A percentile compares a stretch with the other conserved stretches of the same genome.
Evolutionary conservation across 1,284 basidiomycete genomes (phyloP).

Genomic region (Phenoliferia sp.): DNA sequence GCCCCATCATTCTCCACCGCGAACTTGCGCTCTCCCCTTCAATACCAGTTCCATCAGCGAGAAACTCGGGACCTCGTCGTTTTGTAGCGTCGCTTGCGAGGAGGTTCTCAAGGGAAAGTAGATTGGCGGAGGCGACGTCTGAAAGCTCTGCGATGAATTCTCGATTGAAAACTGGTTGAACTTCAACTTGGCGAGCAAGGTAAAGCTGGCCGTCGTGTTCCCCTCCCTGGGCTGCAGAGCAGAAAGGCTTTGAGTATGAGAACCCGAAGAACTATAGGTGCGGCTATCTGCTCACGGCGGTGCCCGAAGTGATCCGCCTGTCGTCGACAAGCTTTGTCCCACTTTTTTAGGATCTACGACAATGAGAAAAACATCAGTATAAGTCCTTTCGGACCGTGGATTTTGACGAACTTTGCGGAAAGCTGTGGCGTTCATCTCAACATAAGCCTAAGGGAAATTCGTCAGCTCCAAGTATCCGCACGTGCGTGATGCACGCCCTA

Average conservation of each 20-base stretch:
- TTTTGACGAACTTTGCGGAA: constrained; percentile 82
- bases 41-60: constrained; percentile 59
- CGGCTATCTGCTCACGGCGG: constrained; percentile 6
- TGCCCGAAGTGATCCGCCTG: constrained; percentile 31
- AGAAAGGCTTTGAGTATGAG: not conserved
- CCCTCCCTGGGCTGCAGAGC: constrained; percentile 65
- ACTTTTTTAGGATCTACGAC: constrained; percentile 64
- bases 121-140: constrained; percentile 84
- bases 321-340: constrained; percentile 65
- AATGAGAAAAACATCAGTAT: not conserved
- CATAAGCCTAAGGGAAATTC: constrained; percentile 66
- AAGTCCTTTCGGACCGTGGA: not conserved
- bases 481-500: not conserved
- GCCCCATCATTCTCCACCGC: constrained; percentile 16
- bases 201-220: constrained; percentile 89
- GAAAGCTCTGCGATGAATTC: constrained; percentile 96
- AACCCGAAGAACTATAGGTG: not conserved
- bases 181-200: constrained; percentile 92
- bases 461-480: not conserved
- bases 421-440: constrained; percentile 96
- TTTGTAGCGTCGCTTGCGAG: constrained; percentile 35
- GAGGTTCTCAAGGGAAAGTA: constrained; percentile 80
- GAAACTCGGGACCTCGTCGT: constrained; percentile 53
- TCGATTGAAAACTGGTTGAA: constrained; percentile 95
- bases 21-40: constrained; percentile 15